Evolutionary conservation across 73 alveolate genomes (phyloP), one percentile per base, ranked within the genome.

Genomic region (Halteria grandinella): DNA sequence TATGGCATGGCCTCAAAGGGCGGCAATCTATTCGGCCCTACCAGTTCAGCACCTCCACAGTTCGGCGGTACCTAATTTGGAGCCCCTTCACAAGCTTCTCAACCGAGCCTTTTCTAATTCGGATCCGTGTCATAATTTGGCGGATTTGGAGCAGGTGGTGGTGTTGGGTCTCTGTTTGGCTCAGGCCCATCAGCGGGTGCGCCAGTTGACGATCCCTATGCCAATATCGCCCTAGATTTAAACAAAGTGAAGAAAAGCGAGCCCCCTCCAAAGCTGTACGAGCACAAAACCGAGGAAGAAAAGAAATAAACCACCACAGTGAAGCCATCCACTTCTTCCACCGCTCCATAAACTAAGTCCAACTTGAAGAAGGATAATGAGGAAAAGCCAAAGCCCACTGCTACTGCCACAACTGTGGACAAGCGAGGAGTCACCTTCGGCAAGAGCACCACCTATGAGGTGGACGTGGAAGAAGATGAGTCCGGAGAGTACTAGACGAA

Each of bases 1-100:
- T 70, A 70, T 49, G 83, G 83, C 5, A 49, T 49, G 72, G 83
- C 83, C 20, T 48, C 72, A 7, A 7, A 49, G 50, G 83, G 83
- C 8, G 83, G 72, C 29, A 70, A 36, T 70, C 57, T 70, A 18
- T 70, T 70, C 50, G 72, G 59, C 1, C 60, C 60, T 6, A 36
- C 83, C 23, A 23, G 70, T 4, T 18, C 60, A 18, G 17, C 59
- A 7, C 41, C 21, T 14, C 33, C 63, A 1, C 28, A 24, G 34
- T 44, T 48, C 12, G 83, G 72, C 1, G 71, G 83, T 6, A 70
- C 71, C n/a, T 32, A 70, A 25, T 64, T 64, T 64, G 79, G 79
- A 10, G 63, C 63, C 17, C 79, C 79, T 11, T 4, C 60, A 17
- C 5, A 50, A 41, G 14, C 48, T 10, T 29, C 77, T 1, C 32